Evolutionary conservation across 2,329 filamentous ascomycete genomes (phyloP), one percentile per base, ranked within the genome.

Genomic region (Diaporthe sp.): DNA sequence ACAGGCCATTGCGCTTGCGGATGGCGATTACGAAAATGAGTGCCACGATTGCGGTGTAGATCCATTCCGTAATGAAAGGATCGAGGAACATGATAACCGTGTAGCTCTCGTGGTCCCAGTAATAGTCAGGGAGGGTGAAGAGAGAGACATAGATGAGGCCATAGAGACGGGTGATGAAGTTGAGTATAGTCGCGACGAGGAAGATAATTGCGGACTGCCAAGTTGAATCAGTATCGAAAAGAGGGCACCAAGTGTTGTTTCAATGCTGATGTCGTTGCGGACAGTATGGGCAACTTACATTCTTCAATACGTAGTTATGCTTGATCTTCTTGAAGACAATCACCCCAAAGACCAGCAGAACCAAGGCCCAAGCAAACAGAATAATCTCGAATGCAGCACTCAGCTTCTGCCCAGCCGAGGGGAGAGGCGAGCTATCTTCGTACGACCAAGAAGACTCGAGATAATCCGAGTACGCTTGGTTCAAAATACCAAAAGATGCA

Each of bases 131-230:
- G 17, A 79, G 76, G 33, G 67, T 7, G 61, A 73, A 77, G 22
- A 64, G 19, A 8, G 74, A 72, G 28, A 52, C 33, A 61, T 76
- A 75, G 30, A 76, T 72, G 50, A 81, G 70, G 8, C 12, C n/a
- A 71, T 76, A 78, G 13, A 74, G 40, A 35, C 61, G 75, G 28
- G 78, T 77, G 79, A 82, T 22, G 79, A 82, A 76, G 77, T 80
- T 69, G 55, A 83, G 72, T 74, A 81, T n/a, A 77, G 82, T 66
- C 77, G 82, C 61, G 79, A 82, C 25, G 77, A 85, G 33, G 79
- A 82, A 64, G 79, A 84, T 15, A 79, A 83, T 19, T 79, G 85
- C 67, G 7, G 76, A 74, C 80, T 80, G 58, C 19, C n/a, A n/a
- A 28, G 33, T 13, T 15, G n/a, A n/a, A 10, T 40, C 15, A 35